Conservation (phyloP, 495 filamentous ascomycete species). For the Penicillium lividum region DNA sequence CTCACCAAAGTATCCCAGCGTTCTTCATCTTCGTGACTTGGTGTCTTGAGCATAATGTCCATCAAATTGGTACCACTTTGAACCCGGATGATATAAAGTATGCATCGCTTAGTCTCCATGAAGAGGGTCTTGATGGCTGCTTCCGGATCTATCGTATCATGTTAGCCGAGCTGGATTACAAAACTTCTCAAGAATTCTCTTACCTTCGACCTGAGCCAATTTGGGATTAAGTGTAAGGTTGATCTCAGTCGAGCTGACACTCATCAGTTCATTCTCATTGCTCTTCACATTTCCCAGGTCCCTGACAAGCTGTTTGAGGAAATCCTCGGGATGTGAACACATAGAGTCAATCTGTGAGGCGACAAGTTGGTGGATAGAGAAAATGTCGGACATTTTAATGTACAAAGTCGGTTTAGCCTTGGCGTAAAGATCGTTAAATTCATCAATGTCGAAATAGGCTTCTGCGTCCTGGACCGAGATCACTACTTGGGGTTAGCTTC, state of each 20-base stretch:
- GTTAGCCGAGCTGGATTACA: constrained; percentile 9
- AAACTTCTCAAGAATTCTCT: constrained; percentile 5
- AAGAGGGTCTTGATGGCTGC: constrained; percentile 88
- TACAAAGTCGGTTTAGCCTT: constrained; percentile 95
- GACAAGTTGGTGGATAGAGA: constrained; percentile 89
- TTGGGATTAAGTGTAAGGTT: constrained; percentile 89
- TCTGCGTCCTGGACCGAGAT: constrained; percentile 85
- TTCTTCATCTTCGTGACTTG: constrained; percentile 81
- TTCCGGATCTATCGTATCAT: constrained; percentile 66
- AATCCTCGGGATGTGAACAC: constrained; percentile 79
- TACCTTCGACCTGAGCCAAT: constrained; percentile 80
- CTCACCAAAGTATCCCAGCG: constrained; percentile 79
- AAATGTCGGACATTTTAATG: constrained; percentile 98
- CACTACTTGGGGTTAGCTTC: constrained; percentile 50
- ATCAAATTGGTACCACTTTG: constrained; percentile 90
- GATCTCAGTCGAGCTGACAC: constrained; percentile 86
- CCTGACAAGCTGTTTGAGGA: constrained; percentile 84
- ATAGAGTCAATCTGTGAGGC: constrained; percentile 73
- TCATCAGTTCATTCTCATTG: constrained; percentile 89
- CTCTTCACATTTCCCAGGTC: constrained; percentile 94
- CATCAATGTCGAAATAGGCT: constrained; percentile 93
- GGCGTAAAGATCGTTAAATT: constrained; percentile 96
- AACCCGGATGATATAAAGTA: constrained; percentile 96
- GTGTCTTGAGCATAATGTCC: constrained; percentile 92
- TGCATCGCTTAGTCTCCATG: constrained; percentile 96